Evolutionary conservation across 306 rosid species (phyloP).

Genomic region (Pueraria montana): DNA sequence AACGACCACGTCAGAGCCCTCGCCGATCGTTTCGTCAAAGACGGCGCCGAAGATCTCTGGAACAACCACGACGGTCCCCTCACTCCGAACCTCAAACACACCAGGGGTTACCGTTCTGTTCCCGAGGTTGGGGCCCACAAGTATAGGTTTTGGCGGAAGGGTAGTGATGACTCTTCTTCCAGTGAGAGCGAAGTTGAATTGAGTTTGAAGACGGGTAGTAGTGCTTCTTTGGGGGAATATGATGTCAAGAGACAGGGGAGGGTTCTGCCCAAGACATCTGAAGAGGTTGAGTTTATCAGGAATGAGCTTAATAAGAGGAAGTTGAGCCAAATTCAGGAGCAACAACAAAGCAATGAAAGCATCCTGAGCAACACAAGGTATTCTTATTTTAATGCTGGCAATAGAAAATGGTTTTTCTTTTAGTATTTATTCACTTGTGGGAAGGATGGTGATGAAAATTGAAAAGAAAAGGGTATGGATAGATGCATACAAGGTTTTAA

Average conservation of each 20-base stretch:
- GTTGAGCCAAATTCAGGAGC: constrained; percentile 50
- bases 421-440: constrained; percentile 16
- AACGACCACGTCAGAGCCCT: constrained; percentile 70
- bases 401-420: neutral
- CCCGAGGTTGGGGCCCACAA: constrained; percentile 41
- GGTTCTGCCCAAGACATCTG: constrained; percentile 54
- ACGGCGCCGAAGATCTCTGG: constrained; percentile 90
- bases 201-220: constrained; percentile 60
- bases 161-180: constrained; percentile 49
- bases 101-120: constrained; percentile 62
- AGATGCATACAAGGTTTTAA: neutral
- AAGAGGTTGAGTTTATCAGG: constrained; percentile 74
- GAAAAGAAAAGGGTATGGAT: neutral
- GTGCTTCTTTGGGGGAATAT: constrained; percentile 81
- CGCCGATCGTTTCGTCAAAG: constrained; percentile 83
- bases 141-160: constrained; percentile 55
- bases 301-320: constrained; percentile 68
- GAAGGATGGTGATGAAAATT: neutral
- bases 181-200: constrained; percentile 53
- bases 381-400: neutral
- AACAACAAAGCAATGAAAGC: constrained; percentile 49
- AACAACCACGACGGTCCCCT: constrained; percentile 78
- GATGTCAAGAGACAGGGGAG: constrained; percentile 79
- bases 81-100: constrained; percentile 19
- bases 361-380: constrained; percentile 78